Percentiles rank a stretch among this genome's conserved stretches.
phyloP scores from a whole-genome alignment of 192 early-diverging fungal genomes.

The Endogone sp. region DNA sequence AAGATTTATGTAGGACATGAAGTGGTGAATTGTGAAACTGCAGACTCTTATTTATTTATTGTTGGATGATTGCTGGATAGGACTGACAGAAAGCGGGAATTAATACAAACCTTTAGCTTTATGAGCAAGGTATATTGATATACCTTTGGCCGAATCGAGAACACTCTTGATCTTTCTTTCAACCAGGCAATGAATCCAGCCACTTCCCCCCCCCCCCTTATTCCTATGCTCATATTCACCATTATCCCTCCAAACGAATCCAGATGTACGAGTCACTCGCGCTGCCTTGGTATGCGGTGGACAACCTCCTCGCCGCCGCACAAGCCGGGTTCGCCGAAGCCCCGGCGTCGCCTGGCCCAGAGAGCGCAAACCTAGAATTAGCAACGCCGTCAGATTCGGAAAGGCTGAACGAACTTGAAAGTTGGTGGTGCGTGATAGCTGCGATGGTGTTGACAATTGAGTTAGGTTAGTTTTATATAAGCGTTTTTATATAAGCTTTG shows the following conservation, averaged over 20 bases:
- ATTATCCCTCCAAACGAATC: constrained; percentile 1
- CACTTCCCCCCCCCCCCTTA: too few relatives aligned
- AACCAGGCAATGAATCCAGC: too few relatives aligned
- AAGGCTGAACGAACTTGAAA: not conserved
- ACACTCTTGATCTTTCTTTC: too few relatives aligned
- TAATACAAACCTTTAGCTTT: not conserved
- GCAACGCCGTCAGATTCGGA: not conserved
- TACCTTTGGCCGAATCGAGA: too few relatives aligned
- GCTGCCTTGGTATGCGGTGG: constrained; percentile 13
- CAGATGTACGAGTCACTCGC: constrained; percentile 10
- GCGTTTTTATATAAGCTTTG: too few relatives aligned
- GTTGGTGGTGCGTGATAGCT: constrained; percentile 21
- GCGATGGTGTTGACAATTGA: constrained; percentile 24
- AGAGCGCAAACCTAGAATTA: not conserved
- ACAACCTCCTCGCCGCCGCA: constrained; percentile 18
- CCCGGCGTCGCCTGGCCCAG: too few relatives aligned
- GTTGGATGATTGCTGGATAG: too few relatives aligned
- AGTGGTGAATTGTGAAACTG: too few relatives aligned
- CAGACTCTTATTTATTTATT: too few relatives aligned
- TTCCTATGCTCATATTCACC: not conserved
- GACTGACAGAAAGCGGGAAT: not conserved
- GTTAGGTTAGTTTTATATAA: constrained; percentile 22
- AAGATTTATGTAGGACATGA: too few relatives aligned
- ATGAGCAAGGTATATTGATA: not conserved
- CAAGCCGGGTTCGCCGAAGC: not conserved